Evolutionary conservation across 805 yeast species (phyloP), one percentile per base, ranked within the genome.

Genomic region (Candida ficus): DNA sequence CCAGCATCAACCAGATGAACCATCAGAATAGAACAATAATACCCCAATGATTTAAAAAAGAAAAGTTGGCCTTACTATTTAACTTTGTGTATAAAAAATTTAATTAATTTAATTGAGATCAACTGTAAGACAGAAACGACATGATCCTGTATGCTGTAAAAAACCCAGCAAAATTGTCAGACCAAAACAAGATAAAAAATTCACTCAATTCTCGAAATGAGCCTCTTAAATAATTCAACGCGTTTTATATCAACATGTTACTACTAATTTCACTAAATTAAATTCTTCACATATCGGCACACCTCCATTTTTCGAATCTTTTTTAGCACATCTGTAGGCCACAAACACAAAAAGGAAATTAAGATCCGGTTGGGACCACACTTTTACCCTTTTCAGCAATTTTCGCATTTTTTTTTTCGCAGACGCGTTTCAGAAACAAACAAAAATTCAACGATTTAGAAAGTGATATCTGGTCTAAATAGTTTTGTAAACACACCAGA

Each of bases 1-100:
- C 14, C 37, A 46, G 21, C 44, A 46, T 19, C 41, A 38, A 8
- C 43, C 41, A 12, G 46, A 42, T 10, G 29, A 38, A n/a, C 23
- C 23, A 7, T 21, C 23, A 16, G 18, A 13, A 16, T 30, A 25
- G 30, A 18, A 19, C 34, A 29, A 7, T 13, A 8, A 31, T 31
- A n/a, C n/a, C 28, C 9, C 16, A 12, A 7, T 27, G n/a, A 7
- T 21, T 21, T 21, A 21, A 21, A 21, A 9, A 21, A 21, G 9
- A 21, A 21, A 6, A 21, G 12, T 26, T 11, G 28, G n/a, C n/a
- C n/a, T n/a, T n/a, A n/a, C n/a, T n/a, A n/a, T n/a, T n/a, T n/a
- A n/a, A n/a, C n/a, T n/a, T n/a, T n/a, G n/a, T n/a, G n/a, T n/a
- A n/a, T n/a, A n/a, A n/a, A n/a, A n/a, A n/a, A n/a, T n/a, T n/a